Conservation (phyloP, 2,329 filamentous ascomycete genomes). For the Penicillium sp. region DNA sequence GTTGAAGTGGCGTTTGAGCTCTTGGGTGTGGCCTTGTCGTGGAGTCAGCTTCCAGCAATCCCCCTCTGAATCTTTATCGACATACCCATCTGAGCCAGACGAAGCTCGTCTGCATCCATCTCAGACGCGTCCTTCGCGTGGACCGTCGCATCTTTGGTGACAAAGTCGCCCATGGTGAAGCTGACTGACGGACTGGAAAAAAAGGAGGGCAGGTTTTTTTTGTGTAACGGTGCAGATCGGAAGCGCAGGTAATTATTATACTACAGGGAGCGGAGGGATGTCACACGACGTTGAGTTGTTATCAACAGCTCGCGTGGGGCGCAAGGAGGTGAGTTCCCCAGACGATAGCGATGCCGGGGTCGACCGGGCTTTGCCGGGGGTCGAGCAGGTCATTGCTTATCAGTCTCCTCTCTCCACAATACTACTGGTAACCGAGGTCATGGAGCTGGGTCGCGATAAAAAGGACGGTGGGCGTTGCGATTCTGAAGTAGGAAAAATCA, state of each 20-base stretch:
- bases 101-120: conserved; percentile 16
- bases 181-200: background rate
- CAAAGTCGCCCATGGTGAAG: conserved; percentile 2
- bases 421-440: background rate
- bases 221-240: background rate
- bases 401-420: background rate
- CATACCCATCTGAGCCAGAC: conserved; percentile 17
- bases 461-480: background rate
- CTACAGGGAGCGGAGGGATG: background rate
- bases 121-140: background rate
- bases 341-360: background rate
- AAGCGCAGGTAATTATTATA: background rate
- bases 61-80: background rate
- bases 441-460: background rate
- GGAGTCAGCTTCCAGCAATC: background rate
- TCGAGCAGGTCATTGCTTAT: background rate
- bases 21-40: conserved; percentile 8
- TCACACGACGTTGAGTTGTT: background rate
- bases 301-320: background rate
- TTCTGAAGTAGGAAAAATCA: background rate
- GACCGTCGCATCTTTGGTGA: background rate
- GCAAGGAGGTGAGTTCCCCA: background rate
- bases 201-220: background rate
- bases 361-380: conserved; percentile 2
- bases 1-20: conserved; percentile 17